Conservation (phyloP, 768 basidiomycete species). For the Mycena polygramma region DNA sequence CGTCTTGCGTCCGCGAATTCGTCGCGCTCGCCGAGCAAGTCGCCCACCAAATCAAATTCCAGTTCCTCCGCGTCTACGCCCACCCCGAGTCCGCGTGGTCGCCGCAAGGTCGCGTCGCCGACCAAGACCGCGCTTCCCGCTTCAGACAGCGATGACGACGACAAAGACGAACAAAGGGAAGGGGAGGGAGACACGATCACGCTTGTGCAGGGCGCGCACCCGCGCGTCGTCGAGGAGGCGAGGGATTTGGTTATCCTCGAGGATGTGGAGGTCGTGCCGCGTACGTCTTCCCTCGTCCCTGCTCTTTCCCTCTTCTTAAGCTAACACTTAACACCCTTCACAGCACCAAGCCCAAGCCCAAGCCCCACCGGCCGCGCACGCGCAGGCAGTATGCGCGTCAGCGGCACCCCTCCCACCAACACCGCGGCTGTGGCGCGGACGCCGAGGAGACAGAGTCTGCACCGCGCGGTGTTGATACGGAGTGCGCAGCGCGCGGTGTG, state of each 20-base stretch:
- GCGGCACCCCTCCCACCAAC: conserved; percentile 46
- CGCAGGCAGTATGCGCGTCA: too few species aligned
- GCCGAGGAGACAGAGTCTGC: conserved; percentile 61
- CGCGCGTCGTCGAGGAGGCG: conserved; percentile 78
- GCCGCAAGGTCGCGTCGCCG: neutral
- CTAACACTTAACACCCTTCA: too few species aligned
- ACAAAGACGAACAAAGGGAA: conserved; percentile 47
- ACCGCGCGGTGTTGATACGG: conserved; percentile 78
- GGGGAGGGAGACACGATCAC: conserved; percentile 65
- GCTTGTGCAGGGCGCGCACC: conserved; percentile 75
- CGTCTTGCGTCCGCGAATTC: conserved; percentile 51
- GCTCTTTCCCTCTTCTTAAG: too few species aligned
- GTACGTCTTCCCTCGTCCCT: too few species aligned
- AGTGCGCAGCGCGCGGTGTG: conserved; percentile 74
- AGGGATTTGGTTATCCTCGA: conserved; percentile 80
- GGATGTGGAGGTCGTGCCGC: conserved; percentile 57
- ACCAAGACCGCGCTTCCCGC: too few species aligned
- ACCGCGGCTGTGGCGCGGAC: conserved; percentile 43
- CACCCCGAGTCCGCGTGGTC: conserved; percentile 25
- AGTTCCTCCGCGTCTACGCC: conserved; percentile 1
- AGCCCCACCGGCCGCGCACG: too few species aligned
- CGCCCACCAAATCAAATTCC: conserved; percentile 24
- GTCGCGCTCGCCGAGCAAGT: conserved; percentile 24
- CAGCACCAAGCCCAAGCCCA: too few species aligned
- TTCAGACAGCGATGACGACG: conserved; percentile 3